Evolutionary conservation across 257 asterid species (phyloP).

Genomic region (Marsdenia floribunda): DNA sequence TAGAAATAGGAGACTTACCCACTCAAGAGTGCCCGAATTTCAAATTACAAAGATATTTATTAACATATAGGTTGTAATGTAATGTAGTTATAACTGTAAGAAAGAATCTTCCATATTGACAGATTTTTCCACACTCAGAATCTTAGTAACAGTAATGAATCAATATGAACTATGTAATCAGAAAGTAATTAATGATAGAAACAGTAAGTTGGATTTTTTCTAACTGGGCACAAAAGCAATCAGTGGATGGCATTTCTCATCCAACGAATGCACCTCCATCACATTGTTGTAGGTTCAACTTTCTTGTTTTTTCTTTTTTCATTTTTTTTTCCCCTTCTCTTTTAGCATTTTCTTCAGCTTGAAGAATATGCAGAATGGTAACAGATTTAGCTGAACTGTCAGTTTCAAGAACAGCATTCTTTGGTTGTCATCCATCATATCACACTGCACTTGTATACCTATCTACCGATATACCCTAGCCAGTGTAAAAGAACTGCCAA

Average conservation of each 20-base stretch:
- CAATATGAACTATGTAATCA: background rate
- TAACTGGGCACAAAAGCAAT: background rate
- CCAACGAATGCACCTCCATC: background rate
- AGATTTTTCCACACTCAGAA: background rate
- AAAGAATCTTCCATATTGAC: background rate
- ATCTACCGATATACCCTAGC: conserved; percentile 67
- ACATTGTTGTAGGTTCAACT: no score
- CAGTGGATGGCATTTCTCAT: background rate
- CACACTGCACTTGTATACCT: conserved; percentile 15
- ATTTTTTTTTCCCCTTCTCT: no score
- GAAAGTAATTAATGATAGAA: background rate
- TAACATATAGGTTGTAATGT: background rate
- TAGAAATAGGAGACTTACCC: background rate
- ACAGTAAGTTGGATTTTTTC: background rate
- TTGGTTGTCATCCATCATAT: background rate
- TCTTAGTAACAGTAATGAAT: background rate
- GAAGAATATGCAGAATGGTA: background rate
- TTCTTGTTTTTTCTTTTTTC: no score
- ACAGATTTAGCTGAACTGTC: background rate
- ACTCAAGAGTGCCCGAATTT: background rate
- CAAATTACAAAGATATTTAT: background rate
- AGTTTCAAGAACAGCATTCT: background rate
- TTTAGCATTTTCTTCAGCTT: background rate
- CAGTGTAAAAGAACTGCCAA: conserved; percentile 71
- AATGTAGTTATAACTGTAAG: background rate